These are phyloP conservation scores for Fusarium pseudonygamai DNA, from an alignment of 2,329 filamentous ascomycete genomes.

Conservation along the genomic window DNA sequence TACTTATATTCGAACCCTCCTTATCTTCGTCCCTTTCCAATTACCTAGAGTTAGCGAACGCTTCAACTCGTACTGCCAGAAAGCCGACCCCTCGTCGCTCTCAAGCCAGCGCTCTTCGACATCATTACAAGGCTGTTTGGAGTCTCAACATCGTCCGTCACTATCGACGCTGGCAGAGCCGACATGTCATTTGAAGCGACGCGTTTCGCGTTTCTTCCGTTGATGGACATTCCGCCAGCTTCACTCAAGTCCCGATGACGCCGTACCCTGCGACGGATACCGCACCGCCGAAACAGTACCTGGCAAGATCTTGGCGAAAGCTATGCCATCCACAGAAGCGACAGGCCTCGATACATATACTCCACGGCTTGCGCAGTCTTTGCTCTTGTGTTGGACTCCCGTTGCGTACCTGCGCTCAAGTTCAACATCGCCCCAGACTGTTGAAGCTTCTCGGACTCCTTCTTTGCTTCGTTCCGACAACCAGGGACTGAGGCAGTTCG, in stretches of 20 bases:
- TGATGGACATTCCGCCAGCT: too few species aligned
- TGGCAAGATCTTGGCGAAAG: not conserved
- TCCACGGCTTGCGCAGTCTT: not conserved
- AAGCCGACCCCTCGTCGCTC: too few species aligned
- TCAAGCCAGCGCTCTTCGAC: not conserved
- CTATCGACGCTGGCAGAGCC: too few species aligned
- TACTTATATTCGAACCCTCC: not conserved
- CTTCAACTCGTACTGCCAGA: not conserved
- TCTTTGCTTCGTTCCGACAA: not conserved
- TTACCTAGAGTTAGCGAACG: not conserved
- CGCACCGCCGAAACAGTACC: not conserved
- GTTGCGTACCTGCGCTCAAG: not conserved
- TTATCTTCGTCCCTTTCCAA: too few species aligned
- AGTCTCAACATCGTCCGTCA: not conserved
- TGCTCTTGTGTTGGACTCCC: fast-evolving
- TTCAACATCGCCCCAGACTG: not conserved
- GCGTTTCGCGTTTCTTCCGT: too few species aligned
- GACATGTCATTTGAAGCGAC: not conserved
- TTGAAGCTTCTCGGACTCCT: not conserved
- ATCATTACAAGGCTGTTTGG: not conserved
- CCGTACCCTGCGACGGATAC: too few species aligned
- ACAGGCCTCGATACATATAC: not conserved
- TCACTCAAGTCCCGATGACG: not conserved
- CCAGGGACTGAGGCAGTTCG: fast-evolving
- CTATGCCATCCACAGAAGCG: not conserved